Evolutionary conservation across 2,329 filamentous ascomycete species (phyloP), one percentile per base, ranked within the genome.

Genomic region (Colletotrichum sp.): DNA sequence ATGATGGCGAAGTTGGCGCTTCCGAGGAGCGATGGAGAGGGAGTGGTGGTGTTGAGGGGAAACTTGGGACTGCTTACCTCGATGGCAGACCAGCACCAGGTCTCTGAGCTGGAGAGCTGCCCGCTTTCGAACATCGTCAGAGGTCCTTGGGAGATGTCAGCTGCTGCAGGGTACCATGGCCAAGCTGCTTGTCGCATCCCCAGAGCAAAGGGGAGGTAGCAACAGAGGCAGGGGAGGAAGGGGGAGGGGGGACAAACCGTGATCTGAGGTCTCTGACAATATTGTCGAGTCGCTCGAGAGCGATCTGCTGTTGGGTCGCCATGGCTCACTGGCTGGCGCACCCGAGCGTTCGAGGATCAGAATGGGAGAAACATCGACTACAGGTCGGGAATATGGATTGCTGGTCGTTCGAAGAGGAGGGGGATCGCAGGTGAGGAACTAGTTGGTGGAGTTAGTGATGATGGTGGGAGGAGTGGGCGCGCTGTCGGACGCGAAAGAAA

Each of bases 211-310:
- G 8, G 27, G n/a, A 12, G 24, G 24, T 4, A 27, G 34, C 24
- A 47, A 54, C 9, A 29, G 55, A 21, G 24, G 27, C 5, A 57
- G 11, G 34, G 6, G 16, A 4, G n/a, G 33, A 21, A n/a, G 34
- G n/a, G 61, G 58, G 24, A 29, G 61, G 21, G 58, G 70, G 15
- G 36, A 75, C 83, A 71, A 78, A 91, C 89, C 88, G 88, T 73
- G 89, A 90, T 77, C 86, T 87, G 38, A 91, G 84, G 76, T 90
- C 89, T 75, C 88, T 87, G 16, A 87, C 85, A 75, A 90, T 85
- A 69, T 85, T 83, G 70, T 91, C 89, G 68, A 91, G 86, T 77
- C 86, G 86, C 82, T 89, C 87, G 71, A 90, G 84, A 77, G 89
- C 88, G 80, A 90, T 83, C 79, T 87, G 86, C 77, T 88, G 85